Conservation (phyloP, 129 eudicot species). For the Centella asiatica region DNA sequence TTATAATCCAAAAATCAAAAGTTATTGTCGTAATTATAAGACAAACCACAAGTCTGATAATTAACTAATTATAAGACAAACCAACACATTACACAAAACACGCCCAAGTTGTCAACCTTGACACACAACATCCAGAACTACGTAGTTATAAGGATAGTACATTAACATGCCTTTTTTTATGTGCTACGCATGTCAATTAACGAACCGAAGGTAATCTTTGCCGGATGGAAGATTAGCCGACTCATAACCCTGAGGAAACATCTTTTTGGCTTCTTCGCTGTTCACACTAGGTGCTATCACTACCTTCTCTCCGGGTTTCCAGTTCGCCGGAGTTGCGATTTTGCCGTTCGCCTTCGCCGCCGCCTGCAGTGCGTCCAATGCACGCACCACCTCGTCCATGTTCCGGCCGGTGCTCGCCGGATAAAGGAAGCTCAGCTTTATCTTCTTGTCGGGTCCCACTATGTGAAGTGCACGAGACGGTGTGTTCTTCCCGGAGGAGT, state of each 20-base stretch:
- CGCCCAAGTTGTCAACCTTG: too few relatives aligned
- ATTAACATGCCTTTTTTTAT: too few relatives aligned
- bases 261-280: constrained; percentile 43
- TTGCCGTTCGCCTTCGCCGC: constrained; percentile 50
- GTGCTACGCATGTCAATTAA: too few relatives aligned
- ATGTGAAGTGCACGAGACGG: constrained; percentile 87
- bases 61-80: too few relatives aligned
- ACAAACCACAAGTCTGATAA: too few relatives aligned
- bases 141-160: too few relatives aligned
- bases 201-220: constrained; percentile 64
- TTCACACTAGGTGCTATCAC: constrained; percentile 64
- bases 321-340: constrained; percentile 75
- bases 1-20: too few relatives aligned
- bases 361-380: constrained; percentile 52
- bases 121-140: too few relatives aligned
- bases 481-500: constrained; percentile 27
- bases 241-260: constrained; percentile 53
- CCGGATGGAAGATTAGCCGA: constrained; percentile 59
- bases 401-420: constrained; percentile 85
- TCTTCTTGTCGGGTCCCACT: constrained; percentile 76
- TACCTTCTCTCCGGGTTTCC: constrained; percentile 74
- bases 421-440: constrained; percentile 82
- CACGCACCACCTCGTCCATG: constrained; percentile 94
- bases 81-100: too few relatives aligned
- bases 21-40: too few relatives aligned